Percentiles rank a stretch among this genome's conserved stretches.
These are phyloP conservation scores for Lasiosphaeria miniovina DNA, from an alignment of 495 filamentous ascomycete genomes.

Conservation along the genomic window DNA sequence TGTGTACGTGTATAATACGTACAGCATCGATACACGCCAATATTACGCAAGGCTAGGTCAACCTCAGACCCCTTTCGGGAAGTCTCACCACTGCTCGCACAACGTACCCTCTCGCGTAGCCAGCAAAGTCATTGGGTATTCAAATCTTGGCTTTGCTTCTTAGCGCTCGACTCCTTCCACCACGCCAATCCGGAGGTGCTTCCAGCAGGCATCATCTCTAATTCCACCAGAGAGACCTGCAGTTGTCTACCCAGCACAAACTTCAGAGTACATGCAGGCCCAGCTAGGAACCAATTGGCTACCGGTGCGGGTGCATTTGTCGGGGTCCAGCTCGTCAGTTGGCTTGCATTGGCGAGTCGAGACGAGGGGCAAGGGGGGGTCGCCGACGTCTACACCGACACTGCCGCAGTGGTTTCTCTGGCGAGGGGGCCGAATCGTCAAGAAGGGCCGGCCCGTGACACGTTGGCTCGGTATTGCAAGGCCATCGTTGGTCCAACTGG, in stretches of 20 bases:
- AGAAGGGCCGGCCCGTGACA: conserved; percentile 16
- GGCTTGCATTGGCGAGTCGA: not conserved
- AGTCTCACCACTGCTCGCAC: conserved; percentile 15
- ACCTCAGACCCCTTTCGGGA: conserved; percentile 6
- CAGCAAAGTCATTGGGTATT: conserved; percentile 15
- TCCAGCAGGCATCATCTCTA: not conserved
- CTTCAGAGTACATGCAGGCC: not conserved
- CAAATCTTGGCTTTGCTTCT: not conserved
- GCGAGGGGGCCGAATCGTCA: not conserved
- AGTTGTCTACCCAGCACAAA: not conserved
- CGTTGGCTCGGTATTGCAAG: conserved; percentile 7
- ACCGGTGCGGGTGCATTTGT: not conserved
- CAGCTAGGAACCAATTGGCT: not conserved
- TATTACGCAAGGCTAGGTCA: conserved; percentile 9
- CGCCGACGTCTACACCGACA: conserved; percentile 8
- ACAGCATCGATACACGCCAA: conserved; percentile 8
- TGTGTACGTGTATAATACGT: not conserved
- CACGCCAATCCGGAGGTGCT: not conserved
- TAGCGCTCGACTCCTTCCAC: conserved; percentile 2
- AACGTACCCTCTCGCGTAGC: conserved; percentile 13
- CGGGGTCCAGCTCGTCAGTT: not conserved
- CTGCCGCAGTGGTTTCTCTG: conserved; percentile 4
- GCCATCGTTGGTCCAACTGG: conserved; percentile 4
- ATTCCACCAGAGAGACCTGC: not conserved
- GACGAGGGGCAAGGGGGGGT: not conserved